Evolutionary conservation across 2,329 filamentous ascomycete species (phyloP).

Genomic region (Xylariaceae sp.): DNA sequence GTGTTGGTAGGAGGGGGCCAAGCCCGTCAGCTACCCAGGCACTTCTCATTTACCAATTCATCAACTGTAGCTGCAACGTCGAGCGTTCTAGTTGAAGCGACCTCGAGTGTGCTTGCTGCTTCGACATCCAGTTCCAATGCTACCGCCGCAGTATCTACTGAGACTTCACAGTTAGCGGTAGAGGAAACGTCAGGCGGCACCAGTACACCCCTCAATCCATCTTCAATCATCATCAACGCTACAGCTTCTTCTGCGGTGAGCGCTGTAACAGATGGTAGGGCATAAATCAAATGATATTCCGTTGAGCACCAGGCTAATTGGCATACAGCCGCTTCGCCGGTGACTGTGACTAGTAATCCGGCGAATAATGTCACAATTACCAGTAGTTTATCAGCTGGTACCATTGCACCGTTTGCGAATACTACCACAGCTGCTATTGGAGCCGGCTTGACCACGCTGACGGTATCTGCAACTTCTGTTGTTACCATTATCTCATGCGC

Average conservation of each 20-base stretch:
- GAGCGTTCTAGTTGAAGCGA: not conserved
- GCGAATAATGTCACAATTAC: not conserved
- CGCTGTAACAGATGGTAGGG: conserved; percentile 4
- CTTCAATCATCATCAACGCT: not conserved
- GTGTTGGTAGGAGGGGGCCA: conserved; percentile 25
- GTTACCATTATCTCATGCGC: conserved; percentile 40
- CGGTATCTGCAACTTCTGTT: conserved; percentile 35
- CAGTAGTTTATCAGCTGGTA: not conserved
- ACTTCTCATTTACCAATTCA: conserved; percentile 10
- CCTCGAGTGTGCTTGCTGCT: not conserved
- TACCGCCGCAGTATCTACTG: not conserved
- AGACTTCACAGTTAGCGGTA: too few relatives aligned
- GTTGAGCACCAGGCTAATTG: not conserved
- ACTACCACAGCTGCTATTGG: conserved; percentile 24
- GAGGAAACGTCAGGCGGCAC: not conserved
- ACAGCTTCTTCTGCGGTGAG: conserved; percentile 1
- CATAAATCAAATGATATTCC: not conserved
- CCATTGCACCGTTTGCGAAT: conserved; percentile 23
- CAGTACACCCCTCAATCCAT: not conserved
- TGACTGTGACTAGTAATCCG: not conserved
- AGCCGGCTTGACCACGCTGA: conserved; percentile 34
- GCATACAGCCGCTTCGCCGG: not conserved
- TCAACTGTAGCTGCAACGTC: not conserved
- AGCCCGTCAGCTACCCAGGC: conserved; percentile 20
- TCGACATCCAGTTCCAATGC: not conserved